Evolutionary conservation across 805 yeast genomes (phyloP), one percentile per base, ranked within the genome.

Genomic region (Nakazawaea wickerhamii): DNA sequence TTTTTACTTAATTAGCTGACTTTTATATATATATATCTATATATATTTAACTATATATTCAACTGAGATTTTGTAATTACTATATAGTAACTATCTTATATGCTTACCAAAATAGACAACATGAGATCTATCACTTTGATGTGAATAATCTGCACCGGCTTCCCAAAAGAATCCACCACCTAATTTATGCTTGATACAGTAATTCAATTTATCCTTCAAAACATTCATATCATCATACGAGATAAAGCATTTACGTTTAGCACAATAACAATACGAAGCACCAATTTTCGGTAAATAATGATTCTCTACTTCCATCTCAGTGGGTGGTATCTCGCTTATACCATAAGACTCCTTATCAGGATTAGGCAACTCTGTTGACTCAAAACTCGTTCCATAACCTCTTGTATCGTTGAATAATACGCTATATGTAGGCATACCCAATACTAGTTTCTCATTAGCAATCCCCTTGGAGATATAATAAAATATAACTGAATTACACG

Each of bases 111-210:
- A 37, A 27, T 31, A 25, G 43, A 18, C 22, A 15, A 30, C 23
- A 19, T 36, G n/a, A 17, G 27, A 6, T 14, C 41, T 2, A 27
- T 52, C 13, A 36, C 18, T 6, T 58, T 23, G 8, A 59, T 14
- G 60, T 39, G 36, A 59, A 7, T 54, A 52, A 52, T 84, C 90
- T 2, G 89, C 90, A 44, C 79, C 70, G 0, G 90, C 78, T 52
- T 87, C 95, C 95, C 95, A 87, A 77, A 82, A 86, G 76, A 87
- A 81, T 0, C 82, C 90, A 1, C 96, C 95, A 0, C 80, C 87
- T 11, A 84, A 59, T 0, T 62, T 50, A 7, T 62, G 57, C 30
- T 57, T 49, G 26, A 46, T 44, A 11, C 77, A 71, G 48, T 73
- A 84, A 27, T 61, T 50, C 0, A 81, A 83, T 58, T 87, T 87